A percentile compares a stretch with the other conserved stretches of the same genome.
Conservation (phyloP, 371 early-diverging fungal species). For the Gilbertella persicaria region DNA sequence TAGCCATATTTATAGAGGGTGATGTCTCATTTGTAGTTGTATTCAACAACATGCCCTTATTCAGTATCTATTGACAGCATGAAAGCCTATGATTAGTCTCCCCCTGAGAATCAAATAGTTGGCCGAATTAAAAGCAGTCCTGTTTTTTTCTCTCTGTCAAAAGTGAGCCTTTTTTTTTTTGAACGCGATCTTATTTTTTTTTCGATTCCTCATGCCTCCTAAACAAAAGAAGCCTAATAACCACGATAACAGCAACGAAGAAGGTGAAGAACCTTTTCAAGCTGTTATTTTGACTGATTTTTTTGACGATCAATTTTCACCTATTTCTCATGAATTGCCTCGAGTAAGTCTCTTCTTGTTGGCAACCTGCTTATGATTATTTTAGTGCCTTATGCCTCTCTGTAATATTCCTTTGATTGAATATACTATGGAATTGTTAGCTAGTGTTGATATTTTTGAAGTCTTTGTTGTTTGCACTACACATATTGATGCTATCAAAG, state of each 20-base stretch:
- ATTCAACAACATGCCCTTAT: too few relatives aligned
- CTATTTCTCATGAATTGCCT: conserved; percentile 86
- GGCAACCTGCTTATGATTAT: not conserved
- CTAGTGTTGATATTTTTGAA: conserved; percentile 83
- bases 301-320: conserved; percentile 86
- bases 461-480: conserved; percentile 84
- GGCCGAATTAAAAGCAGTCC: too few relatives aligned
- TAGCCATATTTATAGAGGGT: too few relatives aligned
- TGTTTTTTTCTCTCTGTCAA: too few relatives aligned
- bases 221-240: conserved; percentile 35
- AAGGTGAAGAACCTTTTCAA: conserved; percentile 65
- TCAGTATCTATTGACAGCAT: too few relatives aligned
- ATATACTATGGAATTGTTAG: conserved; percentile 91
- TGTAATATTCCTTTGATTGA: conserved; percentile 95
- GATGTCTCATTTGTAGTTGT: too few relatives aligned
- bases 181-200: not conserved
- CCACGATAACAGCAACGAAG: conserved; percentile 35
- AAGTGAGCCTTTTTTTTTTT: too few relatives aligned
- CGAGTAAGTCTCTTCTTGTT: conserved; percentile 56
- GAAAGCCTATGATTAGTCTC: too few relatives aligned
- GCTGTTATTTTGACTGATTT: conserved; percentile 94
- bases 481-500: conserved; percentile 81
- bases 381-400: conserved; percentile 90
- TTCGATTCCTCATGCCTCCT: conserved; percentile 51
- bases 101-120: too few relatives aligned